A percentile compares a stretch with the other conserved stretches of the same genome.
Conservation (phyloP, 2,329 filamentous ascomycete species). For the Hypocreales sp. region DNA sequence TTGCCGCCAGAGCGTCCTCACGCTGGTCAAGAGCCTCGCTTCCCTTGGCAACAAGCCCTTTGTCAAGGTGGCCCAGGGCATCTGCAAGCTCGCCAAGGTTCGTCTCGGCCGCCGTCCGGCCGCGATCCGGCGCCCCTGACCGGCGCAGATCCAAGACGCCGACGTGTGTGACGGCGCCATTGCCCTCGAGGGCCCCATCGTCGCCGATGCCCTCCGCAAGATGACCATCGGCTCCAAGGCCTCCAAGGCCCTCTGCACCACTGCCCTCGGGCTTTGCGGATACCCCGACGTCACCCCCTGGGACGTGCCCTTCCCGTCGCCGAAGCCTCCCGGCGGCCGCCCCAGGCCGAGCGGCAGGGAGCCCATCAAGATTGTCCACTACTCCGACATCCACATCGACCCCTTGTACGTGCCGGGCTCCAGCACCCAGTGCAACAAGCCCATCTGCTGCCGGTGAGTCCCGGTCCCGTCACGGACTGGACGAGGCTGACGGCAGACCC, state of each 20-base stretch:
- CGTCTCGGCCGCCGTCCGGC: background rate
- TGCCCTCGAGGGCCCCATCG: constrained; percentile 33
- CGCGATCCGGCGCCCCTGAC: background rate
- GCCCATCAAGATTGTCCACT: constrained; percentile 39
- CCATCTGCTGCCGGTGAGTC: constrained; percentile 38
- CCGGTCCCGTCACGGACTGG: constrained; percentile 1
- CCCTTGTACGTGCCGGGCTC: constrained; percentile 35
- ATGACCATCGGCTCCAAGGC: constrained; percentile 32
- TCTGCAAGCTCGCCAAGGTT: constrained; percentile 19
- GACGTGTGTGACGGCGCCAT: constrained; percentile 41
- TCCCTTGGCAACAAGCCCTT: constrained; percentile 25
- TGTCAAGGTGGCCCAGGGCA: constrained; percentile 12
- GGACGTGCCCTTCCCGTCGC: constrained; percentile 25
- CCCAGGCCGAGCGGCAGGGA: constrained; percentile 25
- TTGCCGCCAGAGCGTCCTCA: constrained; percentile 7
- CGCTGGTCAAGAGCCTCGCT: constrained; percentile 26
- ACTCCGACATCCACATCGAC: constrained; percentile 45
- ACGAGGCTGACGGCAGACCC: constrained; percentile 4
- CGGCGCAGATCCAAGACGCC: constrained; percentile 26
- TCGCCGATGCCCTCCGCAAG: constrained; percentile 30
- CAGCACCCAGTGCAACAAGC: constrained; percentile 39
- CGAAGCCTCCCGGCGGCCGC: constrained; percentile 20
- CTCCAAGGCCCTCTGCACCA: constrained; percentile 33
- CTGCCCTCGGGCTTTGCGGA: constrained; percentile 36
- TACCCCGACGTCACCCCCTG: constrained; percentile 28